Evolutionary conservation across 768 basidiomycete genomes (phyloP), one percentile per base, ranked within the genome.

Genomic region (Rhodotorula kratochvilovae): DNA sequence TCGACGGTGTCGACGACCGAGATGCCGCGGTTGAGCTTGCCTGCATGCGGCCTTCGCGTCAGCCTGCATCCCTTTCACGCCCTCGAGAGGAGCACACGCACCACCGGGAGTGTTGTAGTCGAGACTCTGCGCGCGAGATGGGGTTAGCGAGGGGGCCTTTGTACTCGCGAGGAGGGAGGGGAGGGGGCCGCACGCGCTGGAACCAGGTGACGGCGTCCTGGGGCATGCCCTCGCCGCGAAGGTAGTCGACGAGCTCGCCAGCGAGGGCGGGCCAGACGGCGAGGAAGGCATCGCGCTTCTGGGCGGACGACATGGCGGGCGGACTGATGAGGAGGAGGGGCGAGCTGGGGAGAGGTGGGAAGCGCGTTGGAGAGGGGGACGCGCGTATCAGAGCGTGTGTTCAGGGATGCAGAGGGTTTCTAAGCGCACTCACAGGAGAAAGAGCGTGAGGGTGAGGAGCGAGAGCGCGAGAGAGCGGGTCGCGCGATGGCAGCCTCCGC

Each of bases 21-120:
- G 82, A 97, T 84, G n/a, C 95, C 93, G 46, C 95, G 87, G 81
- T 96, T 98, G 64, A 97, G 88, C 81, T 98, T 98, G 6, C 92
- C 93, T 53, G 72, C 29, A 23, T 6, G 42, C n/a, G 50, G 21
- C 21, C 13, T 3, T 27, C 27, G 12, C 23, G 51, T 53, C 51
- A 53, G 51, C n/a, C 13, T 29, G 27, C 1, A 3, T 5, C 6
- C 5, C 27, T 31, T 0, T n/a, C 42, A 17, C 35, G 36, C 19
- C 29, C 39, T 3, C 7, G 35, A 16, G 6, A 27, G 12, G 25
- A 23, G 11, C 17, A 19, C 3, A 65, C 78, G 58, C 21, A 82
- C 81, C 83, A 70, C 92, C 91, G 0, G 93, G 93, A n/a, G 91
- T 89, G 81, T 97, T 98, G 84, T 92, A 90, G 75, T 93, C 86